Evolutionary conservation across 257 asterid genomes (phyloP).

Genomic region (Nemophila menziesii): DNA sequence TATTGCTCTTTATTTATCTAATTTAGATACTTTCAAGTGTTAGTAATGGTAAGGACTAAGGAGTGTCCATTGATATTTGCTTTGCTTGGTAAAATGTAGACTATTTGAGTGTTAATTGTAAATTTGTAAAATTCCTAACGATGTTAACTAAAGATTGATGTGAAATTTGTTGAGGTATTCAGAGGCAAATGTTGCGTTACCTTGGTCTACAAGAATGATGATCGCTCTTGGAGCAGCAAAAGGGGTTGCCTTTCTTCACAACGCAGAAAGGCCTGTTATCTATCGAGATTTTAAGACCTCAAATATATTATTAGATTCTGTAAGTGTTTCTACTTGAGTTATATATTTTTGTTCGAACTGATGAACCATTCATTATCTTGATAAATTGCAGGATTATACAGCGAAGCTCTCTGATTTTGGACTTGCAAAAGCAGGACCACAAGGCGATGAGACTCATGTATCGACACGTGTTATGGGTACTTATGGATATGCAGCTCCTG

Average conservation of each 20-base stretch:
- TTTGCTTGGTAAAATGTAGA: not conserved
- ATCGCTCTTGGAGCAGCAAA: conserved; percentile 99
- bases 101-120: not conserved
- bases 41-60: not conserved
- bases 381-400: conserved; percentile 67
- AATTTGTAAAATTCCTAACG: not conserved
- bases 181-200: conserved; percentile 73
- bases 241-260: conserved; percentile 98
- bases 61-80: not conserved
- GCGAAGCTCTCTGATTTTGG: conserved; percentile 99
- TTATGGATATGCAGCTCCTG: conserved; percentile 99
- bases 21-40: not conserved
- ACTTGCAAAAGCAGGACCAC: conserved; percentile 99
- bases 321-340: conserved; percentile 21
- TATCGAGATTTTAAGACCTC: conserved; percentile 98
- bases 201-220: conserved; percentile 97
- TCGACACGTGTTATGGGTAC: conserved; percentile 99
- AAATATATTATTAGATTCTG: conserved; percentile 87
- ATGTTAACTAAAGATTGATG: conserved; percentile 35
- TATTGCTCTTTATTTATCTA: not conserved
- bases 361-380: conserved; percentile 2
- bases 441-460: conserved; percentile 98
- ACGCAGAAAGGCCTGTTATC: conserved; percentile 95
- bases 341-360: not conserved
- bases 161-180: conserved; percentile 58